These are phyloP conservation scores for Monosporascus sp. DNA, from an alignment of 2,329 filamentous ascomycete genomes.

Conservation along the genomic window DNA sequence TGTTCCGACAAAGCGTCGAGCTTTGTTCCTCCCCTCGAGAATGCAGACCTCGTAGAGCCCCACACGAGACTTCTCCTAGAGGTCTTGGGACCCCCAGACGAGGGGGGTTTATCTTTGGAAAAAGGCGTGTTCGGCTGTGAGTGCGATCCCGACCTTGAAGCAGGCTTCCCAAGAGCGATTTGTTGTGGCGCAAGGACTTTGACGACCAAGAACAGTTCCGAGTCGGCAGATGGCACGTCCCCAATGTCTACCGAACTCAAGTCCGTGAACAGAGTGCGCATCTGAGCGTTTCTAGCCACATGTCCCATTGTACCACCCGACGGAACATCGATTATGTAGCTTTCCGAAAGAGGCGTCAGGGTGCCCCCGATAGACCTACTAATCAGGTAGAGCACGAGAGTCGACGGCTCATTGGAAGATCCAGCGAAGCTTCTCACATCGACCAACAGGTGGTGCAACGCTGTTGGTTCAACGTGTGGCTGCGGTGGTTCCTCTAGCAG, in stretches of 20 bases:
- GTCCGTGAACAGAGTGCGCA: slow-evolving; percentile 85
- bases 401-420: slow-evolving; percentile 68
- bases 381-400: slow-evolving; percentile 72
- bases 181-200: slow-evolving; percentile 63
- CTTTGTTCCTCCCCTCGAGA: slow-evolving; percentile 48
- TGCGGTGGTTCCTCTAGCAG: slow-evolving; percentile 78
- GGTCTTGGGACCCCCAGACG: slow-evolving; percentile 46
- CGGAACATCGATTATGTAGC: slow-evolving; percentile 72
- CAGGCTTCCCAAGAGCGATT: slow-evolving; percentile 40
- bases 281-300: slow-evolving; percentile 58
- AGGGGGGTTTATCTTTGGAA: slow-evolving; percentile 45
- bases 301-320: slow-evolving; percentile 66
- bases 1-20: slow-evolving; percentile 55
- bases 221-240: slow-evolving; percentile 55
- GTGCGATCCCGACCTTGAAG: slow-evolving; percentile 46
- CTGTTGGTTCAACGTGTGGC: slow-evolving; percentile 59
- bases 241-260: slow-evolving; percentile 71
- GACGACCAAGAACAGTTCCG: slow-evolving; percentile 77
- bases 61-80: slow-evolving; percentile 66
- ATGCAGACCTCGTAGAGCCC: slow-evolving; percentile 49
- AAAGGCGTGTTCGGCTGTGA: slow-evolving; percentile 32
- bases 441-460: slow-evolving; percentile 76
- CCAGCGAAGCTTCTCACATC: slow-evolving; percentile 80
- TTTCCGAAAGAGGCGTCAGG: slow-evolving; percentile 71
- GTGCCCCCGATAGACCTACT: slow-evolving; percentile 60